phyloP scores from a whole-genome alignment of 1,284 basidiomycete genomes.

The Vanrija pseudolonga region DNA sequence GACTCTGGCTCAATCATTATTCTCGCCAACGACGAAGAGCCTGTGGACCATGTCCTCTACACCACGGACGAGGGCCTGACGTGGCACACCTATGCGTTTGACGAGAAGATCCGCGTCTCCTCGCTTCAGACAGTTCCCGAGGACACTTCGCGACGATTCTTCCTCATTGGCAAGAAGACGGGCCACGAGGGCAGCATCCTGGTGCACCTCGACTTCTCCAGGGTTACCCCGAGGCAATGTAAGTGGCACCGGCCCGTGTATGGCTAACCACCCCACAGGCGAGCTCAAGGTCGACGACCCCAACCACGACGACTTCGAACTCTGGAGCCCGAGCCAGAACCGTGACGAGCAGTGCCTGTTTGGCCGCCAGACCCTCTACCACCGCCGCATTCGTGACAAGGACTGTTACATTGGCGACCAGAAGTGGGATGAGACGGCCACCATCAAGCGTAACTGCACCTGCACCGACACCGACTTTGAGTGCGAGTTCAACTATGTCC shows the following conservation, averaged over 20 bases:
- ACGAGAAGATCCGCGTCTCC: conserved; percentile 69
- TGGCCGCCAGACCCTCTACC: conserved; percentile 81
- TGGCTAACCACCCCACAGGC: conserved; percentile 54
- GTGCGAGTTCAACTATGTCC: conserved; percentile 87
- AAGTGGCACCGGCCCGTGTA: conserved; percentile 29
- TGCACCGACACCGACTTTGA: conserved; percentile 79
- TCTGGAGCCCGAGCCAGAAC: conserved; percentile 87
- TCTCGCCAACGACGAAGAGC: conserved; percentile 90
- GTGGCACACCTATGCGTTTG: conserved; percentile 87
- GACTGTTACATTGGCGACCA: conserved; percentile 77
- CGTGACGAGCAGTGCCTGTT: conserved; percentile 76
- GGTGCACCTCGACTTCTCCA: conserved; percentile 85
- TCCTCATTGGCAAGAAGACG: conserved; percentile 70
- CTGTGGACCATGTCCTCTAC: conserved; percentile 84
- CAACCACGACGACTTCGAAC: conserved; percentile 81
- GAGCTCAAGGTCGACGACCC: conserved; percentile 65
- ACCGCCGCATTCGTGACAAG: conserved; percentile 72
- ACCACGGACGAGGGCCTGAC: conserved; percentile 79
- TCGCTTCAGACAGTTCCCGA: conserved; percentile 82
- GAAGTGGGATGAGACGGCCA: conserved; percentile 54
- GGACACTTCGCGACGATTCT: conserved; percentile 87
- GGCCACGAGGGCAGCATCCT: conserved; percentile 59
- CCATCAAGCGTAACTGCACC: conserved; percentile 65
- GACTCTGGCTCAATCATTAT: conserved; percentile 92
- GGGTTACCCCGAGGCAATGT: conserved; percentile 73